phyloP scores from a whole-genome alignment of 1,284 basidiomycete genomes.

The Tilletia indica region DNA sequence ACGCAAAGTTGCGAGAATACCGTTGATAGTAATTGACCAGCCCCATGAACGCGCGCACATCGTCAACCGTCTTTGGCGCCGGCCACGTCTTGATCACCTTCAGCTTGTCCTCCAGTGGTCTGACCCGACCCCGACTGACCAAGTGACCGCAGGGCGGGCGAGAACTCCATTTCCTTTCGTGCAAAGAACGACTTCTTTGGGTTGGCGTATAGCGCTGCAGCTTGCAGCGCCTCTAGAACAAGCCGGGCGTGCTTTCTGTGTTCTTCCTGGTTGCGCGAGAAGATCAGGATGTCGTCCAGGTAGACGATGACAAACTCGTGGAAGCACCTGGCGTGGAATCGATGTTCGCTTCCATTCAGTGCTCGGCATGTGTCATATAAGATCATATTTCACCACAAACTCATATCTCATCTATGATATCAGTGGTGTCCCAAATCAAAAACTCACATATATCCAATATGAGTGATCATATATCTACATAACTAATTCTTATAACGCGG shows the following conservation, averaged over 20 bases:
- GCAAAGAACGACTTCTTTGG: slow-evolving; percentile 17
- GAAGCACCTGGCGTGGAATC: not conserved
- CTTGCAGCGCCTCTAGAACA: slow-evolving; percentile 11
- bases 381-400: too few species aligned
- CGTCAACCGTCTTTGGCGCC: slow-evolving; percentile 46
- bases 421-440: too few species aligned
- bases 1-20: not conserved
- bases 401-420: too few species aligned
- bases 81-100: slow-evolving; percentile 57
- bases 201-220: slow-evolving; percentile 16
- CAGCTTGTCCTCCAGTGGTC: slow-evolving; percentile 53
- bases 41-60: slow-evolving; percentile 19
- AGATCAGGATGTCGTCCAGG: too few species aligned
- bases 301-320: slow-evolving; percentile 19
- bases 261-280: not conserved
- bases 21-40: slow-evolving; percentile 12
- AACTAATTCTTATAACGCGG: too few species aligned
- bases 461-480: too few species aligned
- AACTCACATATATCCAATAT: too few species aligned
- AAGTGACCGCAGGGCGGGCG: slow-evolving; percentile 19
- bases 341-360: too few species aligned
- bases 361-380: too few species aligned
- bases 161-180: slow-evolving; percentile 11
- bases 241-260: slow-evolving; percentile 12
- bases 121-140: not conserved